A percentile compares a stretch with the other conserved stretches of the same genome.
These are phyloP conservation scores for Pleurotus cornucopiae DNA, from an alignment of 768 basidiomycete genomes.

Conservation along the genomic window DNA sequence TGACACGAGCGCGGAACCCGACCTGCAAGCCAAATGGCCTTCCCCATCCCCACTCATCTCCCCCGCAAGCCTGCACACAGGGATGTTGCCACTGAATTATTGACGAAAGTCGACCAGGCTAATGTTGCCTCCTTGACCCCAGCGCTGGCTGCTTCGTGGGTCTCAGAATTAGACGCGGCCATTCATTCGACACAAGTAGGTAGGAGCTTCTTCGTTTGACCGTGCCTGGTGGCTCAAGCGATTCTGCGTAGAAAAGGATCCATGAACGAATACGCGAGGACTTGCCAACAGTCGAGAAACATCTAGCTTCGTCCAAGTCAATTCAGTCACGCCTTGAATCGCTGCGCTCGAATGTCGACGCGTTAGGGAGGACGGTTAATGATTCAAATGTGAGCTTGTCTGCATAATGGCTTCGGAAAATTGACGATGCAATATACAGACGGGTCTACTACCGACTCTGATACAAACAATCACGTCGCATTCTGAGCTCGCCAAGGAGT, in stretches of 20 bases:
- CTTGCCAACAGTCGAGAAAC: slow-evolving; percentile 58
- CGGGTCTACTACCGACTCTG: slow-evolving; percentile 62
- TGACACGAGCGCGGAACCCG: too few relatives aligned
- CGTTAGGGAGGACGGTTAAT: slow-evolving; percentile 45
- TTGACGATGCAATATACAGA: slow-evolving; percentile 32
- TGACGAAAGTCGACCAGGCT: slow-evolving; percentile 65
- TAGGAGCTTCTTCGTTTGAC: slow-evolving; percentile 1
- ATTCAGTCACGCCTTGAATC: slow-evolving; percentile 55
- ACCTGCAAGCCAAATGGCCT: slow-evolving; percentile 49
- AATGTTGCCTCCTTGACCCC: slow-evolving; percentile 56
- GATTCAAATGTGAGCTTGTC: slow-evolving; percentile 49
- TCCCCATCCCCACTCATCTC: slow-evolving; percentile 67
- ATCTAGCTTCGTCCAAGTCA: slow-evolving; percentile 57
- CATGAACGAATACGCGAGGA: slow-evolving; percentile 69
- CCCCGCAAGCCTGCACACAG: slow-evolving; percentile 57
- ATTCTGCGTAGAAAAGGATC: slow-evolving; percentile 50
- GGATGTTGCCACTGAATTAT: slow-evolving; percentile 69
- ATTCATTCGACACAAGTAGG: slow-evolving; percentile 69
- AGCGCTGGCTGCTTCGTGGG: slow-evolving; percentile 62
- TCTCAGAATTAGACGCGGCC: slow-evolving; percentile 66
- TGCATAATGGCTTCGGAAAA: neutral
- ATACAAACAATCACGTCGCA: slow-evolving; percentile 55
- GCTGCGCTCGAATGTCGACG: slow-evolving; percentile 50
- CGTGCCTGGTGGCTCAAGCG: slow-evolving; percentile 12
- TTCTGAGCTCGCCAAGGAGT: slow-evolving; percentile 57